Evolutionary conservation across 2,329 filamentous ascomycete species (phyloP).

Genomic region (Alternaria gansuensis): DNA sequence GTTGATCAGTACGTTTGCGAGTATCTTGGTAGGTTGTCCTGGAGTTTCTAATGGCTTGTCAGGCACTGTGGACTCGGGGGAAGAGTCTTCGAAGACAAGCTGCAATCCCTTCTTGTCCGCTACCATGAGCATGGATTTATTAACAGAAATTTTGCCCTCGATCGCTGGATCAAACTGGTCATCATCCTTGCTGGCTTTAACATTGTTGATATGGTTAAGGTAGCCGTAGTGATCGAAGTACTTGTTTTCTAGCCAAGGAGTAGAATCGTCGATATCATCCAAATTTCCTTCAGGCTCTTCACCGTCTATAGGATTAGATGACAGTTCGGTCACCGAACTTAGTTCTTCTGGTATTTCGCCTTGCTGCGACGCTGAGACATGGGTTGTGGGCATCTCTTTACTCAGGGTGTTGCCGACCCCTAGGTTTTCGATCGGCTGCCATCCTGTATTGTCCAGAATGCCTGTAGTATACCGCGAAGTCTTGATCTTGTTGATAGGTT

Average conservation of each 20-base stretch:
- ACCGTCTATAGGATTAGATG: not conserved
- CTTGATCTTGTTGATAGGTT: not conserved
- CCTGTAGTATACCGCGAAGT: not conserved
- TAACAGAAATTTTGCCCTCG: not conserved
- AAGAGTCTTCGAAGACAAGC: not conserved
- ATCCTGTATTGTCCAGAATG: not conserved
- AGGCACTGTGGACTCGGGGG: not conserved
- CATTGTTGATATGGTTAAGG: conserved; percentile 1
- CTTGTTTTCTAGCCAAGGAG: conserved; percentile 2
- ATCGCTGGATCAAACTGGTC: not conserved
- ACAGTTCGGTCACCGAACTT: not conserved
- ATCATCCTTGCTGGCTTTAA: not conserved
- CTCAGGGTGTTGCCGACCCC: not conserved
- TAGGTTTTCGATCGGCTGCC: not conserved
- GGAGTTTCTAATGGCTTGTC: not conserved
- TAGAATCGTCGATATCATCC: not conserved
- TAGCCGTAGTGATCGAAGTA: conserved; percentile 19
- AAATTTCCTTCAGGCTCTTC: not conserved
- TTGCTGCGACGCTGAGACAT: not conserved
- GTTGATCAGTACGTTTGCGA: rapidly evolving
- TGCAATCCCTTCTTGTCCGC: not conserved
- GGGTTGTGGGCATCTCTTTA: not conserved
- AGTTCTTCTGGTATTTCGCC: not conserved
- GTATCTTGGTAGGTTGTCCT: not conserved
- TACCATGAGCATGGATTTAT: not conserved